Conservation (phyloP, 192 early-diverging fungal species). For the Podila clonocystis region DNA sequence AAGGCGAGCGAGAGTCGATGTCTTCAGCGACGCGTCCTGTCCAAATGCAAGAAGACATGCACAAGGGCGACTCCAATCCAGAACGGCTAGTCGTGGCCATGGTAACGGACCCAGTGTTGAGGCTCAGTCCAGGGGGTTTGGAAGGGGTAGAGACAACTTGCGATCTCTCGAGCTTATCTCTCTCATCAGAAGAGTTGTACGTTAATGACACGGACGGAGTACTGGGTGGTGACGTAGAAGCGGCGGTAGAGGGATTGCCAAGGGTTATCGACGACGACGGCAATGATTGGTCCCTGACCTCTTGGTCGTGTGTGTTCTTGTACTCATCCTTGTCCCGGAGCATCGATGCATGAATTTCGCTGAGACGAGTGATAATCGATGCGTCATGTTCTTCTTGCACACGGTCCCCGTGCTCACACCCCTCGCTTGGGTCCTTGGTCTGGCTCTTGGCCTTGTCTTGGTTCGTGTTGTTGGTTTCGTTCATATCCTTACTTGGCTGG, state of each 20-base stretch:
- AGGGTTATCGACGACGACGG: not conserved
- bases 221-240: not conserved
- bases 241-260: not conserved
- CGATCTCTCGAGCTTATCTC: not conserved
- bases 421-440: not conserved
- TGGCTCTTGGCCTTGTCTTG: not conserved
- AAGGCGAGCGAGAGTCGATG: not conserved
- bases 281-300: not conserved
- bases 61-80: conserved; percentile 28
- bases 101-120: not conserved
- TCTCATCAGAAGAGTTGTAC: not conserved
- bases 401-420: not conserved
- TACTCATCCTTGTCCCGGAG: not conserved
- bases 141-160: not conserved
- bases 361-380: not conserved
- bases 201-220: not conserved
- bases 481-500: not conserved
- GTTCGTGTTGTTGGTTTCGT: not conserved
- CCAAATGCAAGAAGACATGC: conserved; percentile 39
- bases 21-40: conserved; percentile 10
- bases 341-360: not conserved
- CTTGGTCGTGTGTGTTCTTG: conserved; percentile 3
- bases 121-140: not conserved
- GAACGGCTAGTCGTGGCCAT: not conserved
- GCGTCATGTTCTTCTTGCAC: not conserved